A percentile compares a stretch with the other conserved stretches of the same genome.
Evolutionary conservation across 106 monocot genomes (phyloP).

Genomic region (Triglochin maritima): DNA sequence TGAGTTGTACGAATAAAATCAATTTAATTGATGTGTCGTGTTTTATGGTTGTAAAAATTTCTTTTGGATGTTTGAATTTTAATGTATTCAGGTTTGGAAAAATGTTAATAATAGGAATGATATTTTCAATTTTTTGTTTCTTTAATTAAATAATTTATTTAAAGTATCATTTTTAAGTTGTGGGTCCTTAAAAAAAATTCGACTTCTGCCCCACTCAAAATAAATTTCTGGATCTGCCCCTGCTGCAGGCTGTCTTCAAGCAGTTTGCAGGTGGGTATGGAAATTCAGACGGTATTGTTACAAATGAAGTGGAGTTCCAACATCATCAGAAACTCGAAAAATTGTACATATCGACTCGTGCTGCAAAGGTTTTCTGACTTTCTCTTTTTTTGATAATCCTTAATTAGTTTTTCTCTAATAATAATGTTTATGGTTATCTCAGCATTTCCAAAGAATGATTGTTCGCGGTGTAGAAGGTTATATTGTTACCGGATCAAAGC

Average conservation of each 20-base stretch:
- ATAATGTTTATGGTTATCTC: conserved; percentile 12
- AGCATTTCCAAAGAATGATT: conserved; percentile 96
- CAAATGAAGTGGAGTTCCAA: conserved; percentile 55
- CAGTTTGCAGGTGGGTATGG: conserved; percentile 90
- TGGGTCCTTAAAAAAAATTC: too few species aligned
- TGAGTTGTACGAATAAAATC: too few species aligned
- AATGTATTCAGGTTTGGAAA: too few species aligned
- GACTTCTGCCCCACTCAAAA: too few species aligned
- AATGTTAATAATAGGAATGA: too few species aligned
- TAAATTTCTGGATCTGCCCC: too few species aligned
- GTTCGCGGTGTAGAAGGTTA: conserved; percentile 97
- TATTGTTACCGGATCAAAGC: conserved; percentile 78
- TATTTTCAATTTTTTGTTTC: too few species aligned
- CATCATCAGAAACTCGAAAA: conserved; percentile 81
- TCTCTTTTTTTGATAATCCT: not conserved
- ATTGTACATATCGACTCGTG: conserved; percentile 82
- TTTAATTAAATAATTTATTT: too few species aligned
- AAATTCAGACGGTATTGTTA: conserved; percentile 47
- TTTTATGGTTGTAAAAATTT: too few species aligned
- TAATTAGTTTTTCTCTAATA: conserved; percentile 1
- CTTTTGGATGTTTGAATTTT: too few species aligned
- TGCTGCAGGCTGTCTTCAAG: conserved; percentile 83
- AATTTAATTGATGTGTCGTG: too few species aligned
- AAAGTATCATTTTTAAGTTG: too few species aligned
- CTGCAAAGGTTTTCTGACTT: conserved; percentile 49